Conservation (phyloP, 2,329 filamentous ascomycete genomes). For the Cadophora luteo-olivacea region DNA sequence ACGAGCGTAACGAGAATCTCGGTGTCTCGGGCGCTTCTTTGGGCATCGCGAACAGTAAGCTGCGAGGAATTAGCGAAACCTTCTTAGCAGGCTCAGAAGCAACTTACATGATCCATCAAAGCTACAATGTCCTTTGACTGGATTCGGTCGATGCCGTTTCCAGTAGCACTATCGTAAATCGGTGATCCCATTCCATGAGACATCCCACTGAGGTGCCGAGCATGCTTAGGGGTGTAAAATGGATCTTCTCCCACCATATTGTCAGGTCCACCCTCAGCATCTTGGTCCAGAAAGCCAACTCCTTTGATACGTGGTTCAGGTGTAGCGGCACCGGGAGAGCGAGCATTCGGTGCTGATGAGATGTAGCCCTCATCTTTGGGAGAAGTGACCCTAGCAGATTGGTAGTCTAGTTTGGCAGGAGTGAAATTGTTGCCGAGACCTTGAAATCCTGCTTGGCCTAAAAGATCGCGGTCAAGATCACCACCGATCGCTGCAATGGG, state of each 20-base stretch:
- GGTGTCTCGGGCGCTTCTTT: constrained; percentile 93
- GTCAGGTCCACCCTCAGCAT: constrained; percentile 57
- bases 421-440: constrained; percentile 50
- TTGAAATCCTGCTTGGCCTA: constrained; percentile 46
- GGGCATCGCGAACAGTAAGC: constrained; percentile 95
- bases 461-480: constrained; percentile 52
- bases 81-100: neutral
- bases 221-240: constrained; percentile 66
- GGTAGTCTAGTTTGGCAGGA: constrained; percentile 42
- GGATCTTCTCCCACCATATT: constrained; percentile 63
- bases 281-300: constrained; percentile 57
- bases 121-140: constrained; percentile 97
- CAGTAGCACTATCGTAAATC: constrained; percentile 88
- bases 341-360: constrained; percentile 68
- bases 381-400: constrained; percentile 59
- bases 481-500: constrained; percentile 57
- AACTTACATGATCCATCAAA: constrained; percentile 89
- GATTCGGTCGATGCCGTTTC: constrained; percentile 86
- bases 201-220: constrained; percentile 81
- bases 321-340: constrained; percentile 54
- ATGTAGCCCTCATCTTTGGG: constrained; percentile 91
- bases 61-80: constrained; percentile 43
- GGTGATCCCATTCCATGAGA: constrained; percentile 91
- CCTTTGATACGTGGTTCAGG: constrained; percentile 53
- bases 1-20: constrained; percentile 96